phyloP scores from a whole-genome alignment of 2,329 filamentous ascomycete species.

The Xylariaceae sp. region DNA sequence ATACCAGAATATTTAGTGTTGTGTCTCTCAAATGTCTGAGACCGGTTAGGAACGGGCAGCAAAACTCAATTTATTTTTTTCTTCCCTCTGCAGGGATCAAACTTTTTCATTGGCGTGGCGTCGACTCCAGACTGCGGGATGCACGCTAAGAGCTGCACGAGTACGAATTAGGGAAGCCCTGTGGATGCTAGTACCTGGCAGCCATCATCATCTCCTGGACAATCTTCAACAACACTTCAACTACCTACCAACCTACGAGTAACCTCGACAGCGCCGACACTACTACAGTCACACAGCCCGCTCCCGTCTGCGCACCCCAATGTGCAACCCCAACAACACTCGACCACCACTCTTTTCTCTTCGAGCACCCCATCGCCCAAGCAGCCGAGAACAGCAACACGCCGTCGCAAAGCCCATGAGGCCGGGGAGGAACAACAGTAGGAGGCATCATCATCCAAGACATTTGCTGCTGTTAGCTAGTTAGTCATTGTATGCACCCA shows the following conservation, averaged over 20 bases:
- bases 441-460: no score
- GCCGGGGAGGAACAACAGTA: not conserved
- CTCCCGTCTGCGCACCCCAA: slow-evolving; percentile 16
- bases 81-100: not conserved
- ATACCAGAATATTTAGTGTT: no score
- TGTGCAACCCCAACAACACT: slow-evolving; percentile 25
- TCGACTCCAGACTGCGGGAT: not conserved
- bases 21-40: no score
- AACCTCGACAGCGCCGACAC: slow-evolving; percentile 13
- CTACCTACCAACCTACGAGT: not conserved
- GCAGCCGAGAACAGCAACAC: slow-evolving; percentile 7
- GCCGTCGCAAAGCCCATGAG: not conserved
- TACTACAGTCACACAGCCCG: slow-evolving; percentile 2
- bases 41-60: no score
- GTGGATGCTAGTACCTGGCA: slow-evolving; percentile 16
- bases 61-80: not conserved
- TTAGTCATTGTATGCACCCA: no score
- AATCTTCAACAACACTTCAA: not conserved
- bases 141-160: slow-evolving; percentile 7
- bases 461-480: no score
- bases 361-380: no score
- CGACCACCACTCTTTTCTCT: no score
- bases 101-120: not conserved
- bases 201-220: not conserved
- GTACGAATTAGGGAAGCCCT: slow-evolving; percentile 17